Evolutionary conservation across 306 rosid genomes (phyloP).

Genomic region (Prunus salicina): DNA sequence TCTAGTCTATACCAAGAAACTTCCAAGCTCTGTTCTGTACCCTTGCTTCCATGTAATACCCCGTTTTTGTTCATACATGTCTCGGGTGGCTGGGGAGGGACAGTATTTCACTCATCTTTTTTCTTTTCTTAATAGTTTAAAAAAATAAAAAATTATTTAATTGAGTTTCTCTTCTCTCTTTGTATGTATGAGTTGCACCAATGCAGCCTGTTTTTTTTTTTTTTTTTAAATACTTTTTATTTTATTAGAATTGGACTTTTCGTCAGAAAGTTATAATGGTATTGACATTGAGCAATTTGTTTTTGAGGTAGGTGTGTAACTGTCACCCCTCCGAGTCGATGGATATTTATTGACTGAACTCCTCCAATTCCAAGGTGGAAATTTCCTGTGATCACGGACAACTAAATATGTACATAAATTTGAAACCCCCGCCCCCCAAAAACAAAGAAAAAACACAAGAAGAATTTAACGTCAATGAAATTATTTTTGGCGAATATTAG

Average conservation of each 20-base stretch:
- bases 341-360: too few species aligned
- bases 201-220: background rate
- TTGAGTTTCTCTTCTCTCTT: background rate
- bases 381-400: too few species aligned
- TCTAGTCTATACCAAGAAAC: background rate
- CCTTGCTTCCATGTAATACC: background rate
- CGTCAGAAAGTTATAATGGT: background rate
- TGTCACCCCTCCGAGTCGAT: too few species aligned
- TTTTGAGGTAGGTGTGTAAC: too few species aligned
- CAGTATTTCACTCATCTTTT: background rate
- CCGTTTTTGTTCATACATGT: conserved; percentile 5
- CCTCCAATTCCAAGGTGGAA: too few species aligned
- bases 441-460: too few species aligned
- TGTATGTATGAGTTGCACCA: background rate
- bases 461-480: too few species aligned
- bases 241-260: background rate
- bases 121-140: background rate
- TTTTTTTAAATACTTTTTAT: too few species aligned
- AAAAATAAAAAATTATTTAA: background rate
- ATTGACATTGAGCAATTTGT: too few species aligned
- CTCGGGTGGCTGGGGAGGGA: background rate
- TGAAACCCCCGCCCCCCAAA: too few species aligned
- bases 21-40: background rate
- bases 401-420: too few species aligned
- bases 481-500: too few species aligned